These are phyloP conservation scores for Silene vulgaris DNA, from an alignment of 179 eudicot genomes.

Conservation along the genomic window DNA sequence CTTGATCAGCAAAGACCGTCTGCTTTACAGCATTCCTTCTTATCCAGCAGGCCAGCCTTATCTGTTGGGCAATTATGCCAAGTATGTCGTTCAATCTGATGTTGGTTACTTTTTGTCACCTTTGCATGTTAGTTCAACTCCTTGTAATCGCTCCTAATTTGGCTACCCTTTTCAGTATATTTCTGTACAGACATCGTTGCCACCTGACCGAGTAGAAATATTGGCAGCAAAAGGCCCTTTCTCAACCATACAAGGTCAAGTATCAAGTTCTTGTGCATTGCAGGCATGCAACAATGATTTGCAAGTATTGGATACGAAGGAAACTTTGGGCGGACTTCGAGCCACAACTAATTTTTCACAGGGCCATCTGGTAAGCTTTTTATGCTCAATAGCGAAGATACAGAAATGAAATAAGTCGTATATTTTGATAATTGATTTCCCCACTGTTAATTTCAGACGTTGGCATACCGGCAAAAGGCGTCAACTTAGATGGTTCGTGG, in stretches of 20 bases:
- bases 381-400: background rate
- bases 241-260: constrained; percentile 18
- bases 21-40: constrained; percentile 38
- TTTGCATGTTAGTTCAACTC: background rate
- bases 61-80: constrained; percentile 52
- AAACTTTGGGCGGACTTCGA: constrained; percentile 47
- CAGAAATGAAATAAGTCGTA: background rate
- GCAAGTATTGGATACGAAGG: constrained; percentile 43
- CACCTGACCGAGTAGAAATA: constrained; percentile 51
- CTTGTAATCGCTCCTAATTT: background rate
- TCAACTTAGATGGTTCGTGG: constrained; percentile 8
- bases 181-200: constrained; percentile 47
- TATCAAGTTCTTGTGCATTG: constrained; percentile 22
- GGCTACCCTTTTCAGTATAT: constrained; percentile 43
- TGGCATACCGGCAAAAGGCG: constrained; percentile 52
- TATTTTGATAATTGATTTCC: background rate
- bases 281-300: constrained; percentile 42
- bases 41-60: constrained; percentile 44
- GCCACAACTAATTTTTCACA: constrained; percentile 28
- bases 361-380: constrained; percentile 51
- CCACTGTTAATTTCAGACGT: constrained; percentile 34
- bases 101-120: background rate
- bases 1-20: constrained; percentile 41
- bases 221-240: constrained; percentile 39
- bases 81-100: constrained; percentile 30